Conservation (phyloP, 1,284 basidiomycete species). For the Afroboletus lepidellus region DNA sequence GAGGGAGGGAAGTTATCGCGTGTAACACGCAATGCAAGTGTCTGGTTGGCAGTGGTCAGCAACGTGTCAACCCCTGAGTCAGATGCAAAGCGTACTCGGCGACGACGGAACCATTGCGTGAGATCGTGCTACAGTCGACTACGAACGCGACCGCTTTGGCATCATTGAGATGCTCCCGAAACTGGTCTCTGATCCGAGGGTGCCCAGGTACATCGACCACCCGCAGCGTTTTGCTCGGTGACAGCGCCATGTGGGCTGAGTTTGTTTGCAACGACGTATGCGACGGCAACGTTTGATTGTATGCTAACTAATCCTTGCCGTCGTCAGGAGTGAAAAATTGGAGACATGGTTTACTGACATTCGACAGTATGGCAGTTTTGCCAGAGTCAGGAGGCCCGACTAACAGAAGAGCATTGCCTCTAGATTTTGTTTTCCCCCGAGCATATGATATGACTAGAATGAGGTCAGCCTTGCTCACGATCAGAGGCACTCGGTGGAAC, state of each 20-base stretch:
- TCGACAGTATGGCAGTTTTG: slow-evolving; percentile 67
- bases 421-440: slow-evolving; percentile 44
- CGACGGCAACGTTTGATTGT: slow-evolving; percentile 59
- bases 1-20: slow-evolving; percentile 67
- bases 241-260: slow-evolving; percentile 45
- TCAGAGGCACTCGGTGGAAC: slow-evolving; percentile 10
- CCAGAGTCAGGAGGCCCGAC: slow-evolving; percentile 71
- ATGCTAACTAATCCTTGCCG: slow-evolving; percentile 52
- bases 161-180: slow-evolving; percentile 57
- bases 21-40: slow-evolving; percentile 70
- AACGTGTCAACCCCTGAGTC: neutral
- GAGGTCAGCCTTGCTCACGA: slow-evolving; percentile 16
- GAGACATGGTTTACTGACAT: slow-evolving; percentile 37
- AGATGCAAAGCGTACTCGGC: slow-evolving; percentile 58
- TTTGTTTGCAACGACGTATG: slow-evolving; percentile 77
- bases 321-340: slow-evolving; percentile 29
- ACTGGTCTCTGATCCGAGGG: slow-evolving; percentile 70
- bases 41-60: slow-evolving; percentile 38
- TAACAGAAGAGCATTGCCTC: slow-evolving; percentile 59
- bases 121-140: slow-evolving; percentile 72
- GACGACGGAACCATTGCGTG: slow-evolving; percentile 66
- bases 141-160: slow-evolving; percentile 71
- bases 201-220: slow-evolving; percentile 77
- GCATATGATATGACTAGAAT: slow-evolving; percentile 39
- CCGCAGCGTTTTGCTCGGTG: slow-evolving; percentile 43